phyloP scores from a whole-genome alignment of 2,329 filamentous ascomycete species.

The Fusarium virguliforme region DNA sequence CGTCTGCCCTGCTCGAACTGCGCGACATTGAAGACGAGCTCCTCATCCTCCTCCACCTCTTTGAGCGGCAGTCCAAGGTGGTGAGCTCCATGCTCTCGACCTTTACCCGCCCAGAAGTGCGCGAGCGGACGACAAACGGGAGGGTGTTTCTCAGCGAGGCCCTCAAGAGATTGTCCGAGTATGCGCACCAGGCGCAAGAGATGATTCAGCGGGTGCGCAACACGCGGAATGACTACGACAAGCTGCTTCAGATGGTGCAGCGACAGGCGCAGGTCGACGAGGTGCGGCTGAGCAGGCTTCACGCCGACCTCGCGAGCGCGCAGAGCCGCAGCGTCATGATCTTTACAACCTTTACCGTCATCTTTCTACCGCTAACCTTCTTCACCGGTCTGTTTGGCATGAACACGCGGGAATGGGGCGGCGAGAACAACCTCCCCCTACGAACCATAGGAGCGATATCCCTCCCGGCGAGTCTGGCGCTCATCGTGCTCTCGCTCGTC shows the following conservation, averaged over 20 bases:
- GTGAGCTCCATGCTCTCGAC: conserved; percentile 65
- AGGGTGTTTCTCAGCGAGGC: conserved; percentile 69
- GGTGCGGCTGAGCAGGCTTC: conserved; percentile 73
- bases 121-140: conserved; percentile 62
- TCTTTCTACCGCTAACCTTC: conserved; percentile 76
- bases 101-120: conserved; percentile 61
- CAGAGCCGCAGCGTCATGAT: conserved; percentile 77
- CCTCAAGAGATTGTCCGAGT: conserved; percentile 68
- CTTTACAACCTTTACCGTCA: conserved; percentile 75
- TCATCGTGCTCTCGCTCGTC: conserved; percentile 68
- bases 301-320: conserved; percentile 74
- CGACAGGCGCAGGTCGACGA: conserved; percentile 78
- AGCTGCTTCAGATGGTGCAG: conserved; percentile 77
- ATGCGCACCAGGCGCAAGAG: conserved; percentile 67
- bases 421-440: conserved; percentile 62
- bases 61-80: conserved; percentile 70
- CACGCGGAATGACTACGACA: conserved; percentile 75
- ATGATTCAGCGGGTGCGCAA: conserved; percentile 73
- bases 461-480: conserved; percentile 63
- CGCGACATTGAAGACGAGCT: conserved; percentile 77
- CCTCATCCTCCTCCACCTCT: conserved; percentile 69
- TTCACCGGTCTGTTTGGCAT: conserved; percentile 78
- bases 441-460: conserved; percentile 65
- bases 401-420: conserved; percentile 75
- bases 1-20: conserved; percentile 74